Conservation (phyloP, 2,329 filamentous ascomycete species). For the Colletotrichum orbiculare region DNA sequence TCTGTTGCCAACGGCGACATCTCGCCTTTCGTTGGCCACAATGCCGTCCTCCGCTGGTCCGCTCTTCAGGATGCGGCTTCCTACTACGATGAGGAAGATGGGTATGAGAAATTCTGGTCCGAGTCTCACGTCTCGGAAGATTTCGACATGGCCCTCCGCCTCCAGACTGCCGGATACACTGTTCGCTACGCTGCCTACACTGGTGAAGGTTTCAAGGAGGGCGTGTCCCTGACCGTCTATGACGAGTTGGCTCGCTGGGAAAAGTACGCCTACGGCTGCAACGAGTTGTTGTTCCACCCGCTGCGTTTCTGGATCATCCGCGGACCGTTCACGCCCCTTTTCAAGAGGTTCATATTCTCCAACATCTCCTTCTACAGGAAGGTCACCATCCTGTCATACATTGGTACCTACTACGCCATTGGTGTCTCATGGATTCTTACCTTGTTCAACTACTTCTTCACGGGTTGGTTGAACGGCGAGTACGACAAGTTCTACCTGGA, state of each 20-base stretch:
- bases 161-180: slow-evolving; percentile 75
- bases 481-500: slow-evolving; percentile 76
- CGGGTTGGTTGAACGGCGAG: slow-evolving; percentile 77
- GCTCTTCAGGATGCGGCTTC: slow-evolving; percentile 50
- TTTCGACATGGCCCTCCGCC: slow-evolving; percentile 79
- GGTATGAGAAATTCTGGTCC: slow-evolving; percentile 77
- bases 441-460: slow-evolving; percentile 75
- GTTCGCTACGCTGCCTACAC: slow-evolving; percentile 77
- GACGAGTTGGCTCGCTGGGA: slow-evolving; percentile 79
- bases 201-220: slow-evolving; percentile 77
- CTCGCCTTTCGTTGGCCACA: slow-evolving; percentile 82
- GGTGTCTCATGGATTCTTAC: slow-evolving; percentile 75
- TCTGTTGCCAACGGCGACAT: slow-evolving; percentile 78
- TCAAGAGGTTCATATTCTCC: slow-evolving; percentile 68
- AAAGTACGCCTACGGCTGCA: slow-evolving; percentile 79
- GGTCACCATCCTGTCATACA: slow-evolving; percentile 77
- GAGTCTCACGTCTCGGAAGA: slow-evolving; percentile 82
- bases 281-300: slow-evolving; percentile 77
- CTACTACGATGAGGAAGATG: slow-evolving; percentile 60
- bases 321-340: slow-evolving; percentile 74
- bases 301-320: slow-evolving; percentile 69
- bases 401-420: slow-evolving; percentile 75
- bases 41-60: slow-evolving; percentile 77
- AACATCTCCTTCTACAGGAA: slow-evolving; percentile 75
- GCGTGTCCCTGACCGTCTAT: slow-evolving; percentile 78